Evolutionary conservation across 495 filamentous ascomycete genomes (phyloP).

Genomic region (Podospora bellae-mahoneyi): DNA sequence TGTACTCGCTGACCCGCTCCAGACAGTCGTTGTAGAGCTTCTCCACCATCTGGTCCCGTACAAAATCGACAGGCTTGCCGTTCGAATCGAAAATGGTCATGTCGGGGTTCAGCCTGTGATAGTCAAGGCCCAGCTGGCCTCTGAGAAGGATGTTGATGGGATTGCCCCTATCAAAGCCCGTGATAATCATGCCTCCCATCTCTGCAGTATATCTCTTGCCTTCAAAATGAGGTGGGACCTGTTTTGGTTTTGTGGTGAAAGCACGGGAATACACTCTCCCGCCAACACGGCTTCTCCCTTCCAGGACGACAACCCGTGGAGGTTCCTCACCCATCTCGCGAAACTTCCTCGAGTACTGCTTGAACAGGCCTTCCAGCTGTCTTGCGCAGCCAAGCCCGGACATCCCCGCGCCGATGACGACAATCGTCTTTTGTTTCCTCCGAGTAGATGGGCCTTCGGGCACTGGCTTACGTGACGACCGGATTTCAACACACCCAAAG

Average conservation of each 20-base stretch:
- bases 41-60: slow-evolving; percentile 78
- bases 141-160: slow-evolving; percentile 86
- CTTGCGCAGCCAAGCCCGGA: slow-evolving; percentile 87
- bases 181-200: slow-evolving; percentile 96
- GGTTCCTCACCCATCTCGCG: slow-evolving; percentile 57
- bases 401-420: slow-evolving; percentile 92
- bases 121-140: slow-evolving; percentile 82
- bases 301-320: slow-evolving; percentile 77
- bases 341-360: slow-evolving; percentile 67
- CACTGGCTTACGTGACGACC: slow-evolving; percentile 31
- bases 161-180: slow-evolving; percentile 93
- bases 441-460: slow-evolving; percentile 28
- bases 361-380: slow-evolving; percentile 80
- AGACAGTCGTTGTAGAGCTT: slow-evolving; percentile 91
- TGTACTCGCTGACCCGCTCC: slow-evolving; percentile 84
- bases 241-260: slow-evolving; percentile 47
- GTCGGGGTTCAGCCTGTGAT: slow-evolving; percentile 78
- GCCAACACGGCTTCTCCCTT: slow-evolving; percentile 85
- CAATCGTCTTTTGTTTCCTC: slow-evolving; percentile 62
- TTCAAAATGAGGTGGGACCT: slow-evolving; percentile 31
- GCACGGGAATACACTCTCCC: slow-evolving; percentile 92
- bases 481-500: slow-evolving; percentile 76
- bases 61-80: slow-evolving; percentile 72
- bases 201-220: slow-evolving; percentile 80
- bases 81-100: slow-evolving; percentile 89